These are phyloP conservation scores for Acacia crassicarpa DNA, from an alignment of 306 rosid genomes.

Conservation along the genomic window DNA sequence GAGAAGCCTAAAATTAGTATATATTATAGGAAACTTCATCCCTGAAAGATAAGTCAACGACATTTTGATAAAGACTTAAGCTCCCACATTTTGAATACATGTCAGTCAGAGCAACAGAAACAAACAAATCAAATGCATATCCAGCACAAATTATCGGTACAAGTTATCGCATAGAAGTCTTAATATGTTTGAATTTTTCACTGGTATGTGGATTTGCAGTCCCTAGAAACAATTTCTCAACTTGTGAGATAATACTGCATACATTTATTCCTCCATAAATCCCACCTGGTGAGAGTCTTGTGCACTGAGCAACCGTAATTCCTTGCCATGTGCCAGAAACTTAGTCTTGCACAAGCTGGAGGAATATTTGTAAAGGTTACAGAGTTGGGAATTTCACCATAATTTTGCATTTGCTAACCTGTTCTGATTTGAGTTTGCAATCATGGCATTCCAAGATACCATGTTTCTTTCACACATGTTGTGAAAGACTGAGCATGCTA, in stretches of 20 bases:
- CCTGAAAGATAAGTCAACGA: constrained; percentile 58
- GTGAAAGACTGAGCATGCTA: constrained; percentile 61
- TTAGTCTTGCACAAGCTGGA: constrained; percentile 79
- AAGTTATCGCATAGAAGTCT: constrained; percentile 35
- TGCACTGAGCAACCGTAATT: constrained; percentile 33
- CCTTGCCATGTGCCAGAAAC: constrained; percentile 64
- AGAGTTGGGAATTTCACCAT: constrained; percentile 61
- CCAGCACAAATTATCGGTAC: constrained; percentile 43
- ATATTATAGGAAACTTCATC: constrained; percentile 74
- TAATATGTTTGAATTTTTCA: too few species aligned
- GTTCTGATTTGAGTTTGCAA: constrained; percentile 78
- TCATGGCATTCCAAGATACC: constrained; percentile 93
- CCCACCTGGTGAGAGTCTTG: too few species aligned
- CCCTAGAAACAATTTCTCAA: too few species aligned
- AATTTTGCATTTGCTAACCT: constrained; percentile 65
- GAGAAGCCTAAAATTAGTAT: constrained; percentile 71
- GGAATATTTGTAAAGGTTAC: constrained; percentile 83
- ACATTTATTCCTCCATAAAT: too few species aligned
- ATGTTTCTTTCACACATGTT: constrained; percentile 54
- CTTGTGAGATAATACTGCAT: too few species aligned
- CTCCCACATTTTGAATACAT: constrained; percentile 75
- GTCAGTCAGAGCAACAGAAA: constrained; percentile 81
- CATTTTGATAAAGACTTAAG: constrained; percentile 60
- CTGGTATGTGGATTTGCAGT: too few species aligned
- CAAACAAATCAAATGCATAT: constrained; percentile 55